These are phyloP conservation scores for Pseudogymnoascus sp. DNA, from an alignment of 2,329 filamentous ascomycete species.

Conservation along the genomic window DNA sequence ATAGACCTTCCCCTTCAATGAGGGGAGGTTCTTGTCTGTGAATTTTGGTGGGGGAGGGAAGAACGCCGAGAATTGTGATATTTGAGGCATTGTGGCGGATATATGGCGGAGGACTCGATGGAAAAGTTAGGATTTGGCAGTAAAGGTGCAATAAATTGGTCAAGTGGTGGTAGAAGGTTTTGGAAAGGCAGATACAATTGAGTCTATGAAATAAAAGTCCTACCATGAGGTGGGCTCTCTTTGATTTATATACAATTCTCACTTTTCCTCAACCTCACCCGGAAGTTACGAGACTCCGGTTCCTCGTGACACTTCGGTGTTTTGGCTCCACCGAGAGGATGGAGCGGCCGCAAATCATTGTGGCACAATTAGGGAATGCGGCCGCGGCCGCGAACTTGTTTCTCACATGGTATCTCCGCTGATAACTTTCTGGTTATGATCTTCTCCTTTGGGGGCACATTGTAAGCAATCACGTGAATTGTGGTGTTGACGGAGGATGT, in stretches of 20 bases:
- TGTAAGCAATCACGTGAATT: not conserved
- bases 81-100: not conserved
- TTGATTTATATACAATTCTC: slow-evolving; percentile 4
- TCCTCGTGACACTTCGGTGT: not conserved
- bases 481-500: not conserved
- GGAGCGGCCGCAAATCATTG: not conserved
- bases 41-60: slow-evolving; percentile 34
- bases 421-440: not conserved
- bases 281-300: slow-evolving; percentile 1
- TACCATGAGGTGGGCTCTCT: not conserved
- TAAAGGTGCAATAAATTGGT: not conserved
- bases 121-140: not conserved
- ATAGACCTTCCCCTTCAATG: slow-evolving; percentile 32
- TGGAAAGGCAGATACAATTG: not conserved
- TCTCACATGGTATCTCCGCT: not conserved
- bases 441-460: not conserved
- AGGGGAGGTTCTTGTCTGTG: slow-evolving; percentile 35
- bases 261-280: not conserved
- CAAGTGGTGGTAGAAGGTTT: not conserved
- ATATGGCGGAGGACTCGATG: not conserved
- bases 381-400: not conserved
- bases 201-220: not conserved
- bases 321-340: not conserved
- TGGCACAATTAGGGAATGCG: not conserved
- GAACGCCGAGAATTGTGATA: slow-evolving; percentile 15